A percentile compares a stretch with the other conserved stretches of the same genome.
Evolutionary conservation across 2,329 filamentous ascomycete genomes (phyloP).

Genomic region (Penicillium corylophilum): DNA sequence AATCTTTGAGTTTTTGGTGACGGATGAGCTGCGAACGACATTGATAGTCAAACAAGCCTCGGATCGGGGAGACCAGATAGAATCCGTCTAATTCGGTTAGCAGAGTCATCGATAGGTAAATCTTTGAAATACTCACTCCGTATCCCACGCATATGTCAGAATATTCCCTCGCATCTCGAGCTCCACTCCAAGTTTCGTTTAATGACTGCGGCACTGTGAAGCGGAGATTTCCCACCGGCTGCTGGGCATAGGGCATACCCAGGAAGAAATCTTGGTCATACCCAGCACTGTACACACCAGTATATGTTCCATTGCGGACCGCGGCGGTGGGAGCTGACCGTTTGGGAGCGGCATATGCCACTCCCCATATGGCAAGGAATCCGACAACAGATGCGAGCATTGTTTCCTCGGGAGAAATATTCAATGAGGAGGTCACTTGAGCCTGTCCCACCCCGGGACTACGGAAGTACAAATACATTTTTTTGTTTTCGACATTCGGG

Average conservation of each 20-base stretch:
- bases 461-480: background rate
- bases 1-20: conserved; percentile 42
- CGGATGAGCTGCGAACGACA: conserved; percentile 52
- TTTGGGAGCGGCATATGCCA: conserved; percentile 22
- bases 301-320: conserved; percentile 51
- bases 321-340: conserved; percentile 28
- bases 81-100: conserved; percentile 25
- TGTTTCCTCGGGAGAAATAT: background rate
- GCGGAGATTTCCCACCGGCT: conserved; percentile 54
- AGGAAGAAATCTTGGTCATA: conserved; percentile 55
- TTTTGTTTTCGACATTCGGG: too few relatives aligned
- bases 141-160: conserved; percentile 53
- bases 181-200: conserved; percentile 47
- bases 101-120: background rate
- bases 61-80: conserved; percentile 36
- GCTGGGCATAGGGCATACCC: conserved; percentile 58
- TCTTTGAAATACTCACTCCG: conserved; percentile 37
- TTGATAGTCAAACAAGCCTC: conserved; percentile 66
- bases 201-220: conserved; percentile 53
- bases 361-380: conserved; percentile 16
- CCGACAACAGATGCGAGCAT: conserved; percentile 6
- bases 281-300: conserved; percentile 39
- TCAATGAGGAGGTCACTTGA: background rate
- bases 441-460: background rate
- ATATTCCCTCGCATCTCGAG: conserved; percentile 47